Conservation (phyloP, 192 early-diverging fungal genomes). For the Coemansia sp. region DNA sequence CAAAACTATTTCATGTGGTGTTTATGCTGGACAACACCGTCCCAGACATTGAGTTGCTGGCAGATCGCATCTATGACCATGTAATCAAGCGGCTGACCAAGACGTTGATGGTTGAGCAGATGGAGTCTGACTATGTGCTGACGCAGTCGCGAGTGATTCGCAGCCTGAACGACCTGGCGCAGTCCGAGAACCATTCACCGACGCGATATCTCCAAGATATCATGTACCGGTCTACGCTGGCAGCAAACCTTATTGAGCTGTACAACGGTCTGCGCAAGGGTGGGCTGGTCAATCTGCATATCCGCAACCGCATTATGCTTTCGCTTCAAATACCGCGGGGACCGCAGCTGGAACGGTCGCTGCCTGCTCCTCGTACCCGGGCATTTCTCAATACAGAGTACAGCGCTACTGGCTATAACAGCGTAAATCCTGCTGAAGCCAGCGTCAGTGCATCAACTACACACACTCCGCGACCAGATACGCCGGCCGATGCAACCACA, state of each 20-base stretch:
- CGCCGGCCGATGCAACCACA: conserved; percentile 21
- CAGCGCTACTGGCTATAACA: conserved; percentile 8
- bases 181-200: conserved; percentile 20
- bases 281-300: conserved; percentile 40
- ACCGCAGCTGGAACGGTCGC: conserved; percentile 35
- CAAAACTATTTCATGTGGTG: conserved; percentile 46
- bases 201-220: conserved; percentile 33
- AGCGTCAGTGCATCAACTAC: conserved; percentile 24
- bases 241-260: conserved; percentile 37
- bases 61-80: conserved; percentile 48
- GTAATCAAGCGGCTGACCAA: conserved; percentile 49
- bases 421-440: conserved; percentile 9
- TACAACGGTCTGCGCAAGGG: conserved; percentile 48
- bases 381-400: conserved; percentile 16
- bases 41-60: conserved; percentile 36
- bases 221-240: conserved; percentile 27
- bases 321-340: conserved; percentile 53
- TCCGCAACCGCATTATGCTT: conserved; percentile 50
- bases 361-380: conserved; percentile 20
- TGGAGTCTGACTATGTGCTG: conserved; percentile 48
- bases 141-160: conserved; percentile 47
- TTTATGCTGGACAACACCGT: conserved; percentile 54
- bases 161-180: conserved; percentile 41
- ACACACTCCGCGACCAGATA: conserved; percentile 40
- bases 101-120: conserved; percentile 53